phyloP scores from a whole-genome alignment of 2,329 filamentous ascomycete species.

The Pyricularia pennisetigena region DNA sequence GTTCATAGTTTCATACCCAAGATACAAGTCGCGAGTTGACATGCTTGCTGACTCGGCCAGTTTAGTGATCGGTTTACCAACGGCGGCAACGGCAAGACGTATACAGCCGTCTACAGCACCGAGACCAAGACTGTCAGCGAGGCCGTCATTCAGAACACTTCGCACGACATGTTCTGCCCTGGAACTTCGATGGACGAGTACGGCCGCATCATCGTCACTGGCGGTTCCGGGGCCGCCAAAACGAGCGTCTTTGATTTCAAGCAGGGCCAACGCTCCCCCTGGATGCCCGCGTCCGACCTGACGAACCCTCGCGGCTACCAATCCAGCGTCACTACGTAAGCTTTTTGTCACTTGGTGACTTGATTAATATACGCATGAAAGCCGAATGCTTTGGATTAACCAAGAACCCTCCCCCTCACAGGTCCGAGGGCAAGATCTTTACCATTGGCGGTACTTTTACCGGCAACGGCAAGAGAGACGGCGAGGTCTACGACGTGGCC shows the following conservation, averaged over 20 bases:
- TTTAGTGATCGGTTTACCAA: background rate
- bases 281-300: background rate
- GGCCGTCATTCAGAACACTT: slow-evolving; percentile 12
- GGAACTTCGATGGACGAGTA: slow-evolving; percentile 32
- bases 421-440: slow-evolving; percentile 34
- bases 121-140: background rate
- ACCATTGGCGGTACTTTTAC: slow-evolving; percentile 42
- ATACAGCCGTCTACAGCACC: background rate
- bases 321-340: background rate
- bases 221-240: slow-evolving; percentile 34
- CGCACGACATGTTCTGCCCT: slow-evolving; percentile 39
- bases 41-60: background rate
- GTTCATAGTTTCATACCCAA: background rate
- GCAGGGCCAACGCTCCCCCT: background rate
- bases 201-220: slow-evolving; percentile 34
- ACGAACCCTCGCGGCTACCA: background rate
- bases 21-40: background rate
- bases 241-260: slow-evolving; percentile 8
- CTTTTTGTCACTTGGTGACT: background rate
- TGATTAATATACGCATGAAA: background rate
- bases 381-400: slow-evolving; percentile 21
- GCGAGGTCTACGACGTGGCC: slow-evolving; percentile 33
- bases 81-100: background rate
- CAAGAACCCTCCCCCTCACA: too few species aligned
- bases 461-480: slow-evolving; percentile 36